phyloP scores from a whole-genome alignment of 2,329 filamentous ascomycete species.

The Neonectria neomacrospora region DNA sequence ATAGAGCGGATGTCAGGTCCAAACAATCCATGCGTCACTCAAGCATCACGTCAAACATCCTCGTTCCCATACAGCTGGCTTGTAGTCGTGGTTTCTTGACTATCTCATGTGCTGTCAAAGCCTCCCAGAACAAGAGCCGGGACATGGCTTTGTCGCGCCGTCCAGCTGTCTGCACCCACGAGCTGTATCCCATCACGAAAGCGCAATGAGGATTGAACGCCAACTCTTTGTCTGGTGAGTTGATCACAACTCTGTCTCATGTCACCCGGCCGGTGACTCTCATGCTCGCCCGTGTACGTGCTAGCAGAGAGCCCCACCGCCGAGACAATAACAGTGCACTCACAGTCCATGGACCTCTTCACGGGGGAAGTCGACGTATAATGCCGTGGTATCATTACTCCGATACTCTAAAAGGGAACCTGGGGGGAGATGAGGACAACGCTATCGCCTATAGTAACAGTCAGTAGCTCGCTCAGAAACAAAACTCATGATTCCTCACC shows the following conservation, averaged over 20 bases:
- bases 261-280: conserved; percentile 2
- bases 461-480: conserved; percentile 35
- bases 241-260: not conserved
- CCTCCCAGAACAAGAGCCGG: conserved; percentile 1
- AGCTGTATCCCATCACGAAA: conserved; percentile 1
- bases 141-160: not conserved
- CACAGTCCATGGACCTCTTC: not conserved
- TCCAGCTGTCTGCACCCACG: not conserved
- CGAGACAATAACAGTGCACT: conserved; percentile 5
- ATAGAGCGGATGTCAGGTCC: not conserved
- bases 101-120: not conserved
- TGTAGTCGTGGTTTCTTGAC: conserved; percentile 1
- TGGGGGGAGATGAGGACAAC: conserved; percentile 78
- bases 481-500: conserved; percentile 64
- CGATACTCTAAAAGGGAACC: conserved; percentile 52
- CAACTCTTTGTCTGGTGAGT: not conserved
- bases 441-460: conserved; percentile 67
- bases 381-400: conserved; percentile 8
- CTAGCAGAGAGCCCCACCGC: not conserved
- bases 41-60: not conserved
- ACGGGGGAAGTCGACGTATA: conserved; percentile 1
- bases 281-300: not conserved
- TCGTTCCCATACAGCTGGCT: not conserved
- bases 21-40: not conserved
- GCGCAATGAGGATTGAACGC: not conserved